Evolutionary conservation across 768 basidiomycete species (phyloP).

Genomic region (Cyathus striatus): DNA sequence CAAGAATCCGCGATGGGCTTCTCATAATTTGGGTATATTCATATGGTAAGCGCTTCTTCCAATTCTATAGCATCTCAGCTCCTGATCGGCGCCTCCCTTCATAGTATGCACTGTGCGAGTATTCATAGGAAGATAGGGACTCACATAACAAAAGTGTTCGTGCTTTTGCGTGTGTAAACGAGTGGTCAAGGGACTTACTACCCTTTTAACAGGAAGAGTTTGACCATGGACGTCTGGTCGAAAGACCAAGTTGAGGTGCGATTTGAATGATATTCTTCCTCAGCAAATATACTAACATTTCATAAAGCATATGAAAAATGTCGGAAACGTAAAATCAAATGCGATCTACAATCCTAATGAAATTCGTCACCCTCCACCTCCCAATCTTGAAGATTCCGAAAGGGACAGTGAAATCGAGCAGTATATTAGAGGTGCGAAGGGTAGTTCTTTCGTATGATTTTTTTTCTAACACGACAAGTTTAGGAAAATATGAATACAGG

Average conservation of each 20-base stretch:
- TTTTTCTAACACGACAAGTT: slow-evolving; percentile 1
- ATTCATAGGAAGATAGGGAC: slow-evolving; percentile 94
- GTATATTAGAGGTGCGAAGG: slow-evolving; percentile 82
- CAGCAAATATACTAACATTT: background rate
- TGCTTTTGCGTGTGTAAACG: slow-evolving; percentile 5
- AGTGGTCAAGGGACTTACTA: background rate
- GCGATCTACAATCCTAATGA: slow-evolving; percentile 81
- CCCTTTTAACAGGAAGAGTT: slow-evolving; percentile 61
- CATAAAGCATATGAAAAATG: slow-evolving; percentile 66
- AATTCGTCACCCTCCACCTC: slow-evolving; percentile 72
- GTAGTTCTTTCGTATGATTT: slow-evolving; percentile 8
- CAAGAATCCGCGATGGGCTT: slow-evolving; percentile 86
- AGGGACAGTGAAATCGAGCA: slow-evolving; percentile 89
- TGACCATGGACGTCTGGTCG: slow-evolving; percentile 84
- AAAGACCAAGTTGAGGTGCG: slow-evolving; percentile 85
- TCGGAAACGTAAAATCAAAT: slow-evolving; percentile 83
- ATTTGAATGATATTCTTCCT: slow-evolving; percentile 9
- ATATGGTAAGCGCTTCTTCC: slow-evolving; percentile 53
- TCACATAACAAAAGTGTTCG: slow-evolving; percentile 90
- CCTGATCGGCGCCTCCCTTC: slow-evolving; percentile 3
- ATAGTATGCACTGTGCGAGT: slow-evolving; percentile 81
- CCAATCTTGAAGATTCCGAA: slow-evolving; percentile 71
- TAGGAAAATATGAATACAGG: slow-evolving; percentile 80
- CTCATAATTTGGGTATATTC: slow-evolving; percentile 84
- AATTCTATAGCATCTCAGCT: slow-evolving; percentile 6